These are phyloP conservation scores for Pisolithus thermaeus DNA, from an alignment of 1,284 basidiomycete genomes.

Conservation along the genomic window DNA sequence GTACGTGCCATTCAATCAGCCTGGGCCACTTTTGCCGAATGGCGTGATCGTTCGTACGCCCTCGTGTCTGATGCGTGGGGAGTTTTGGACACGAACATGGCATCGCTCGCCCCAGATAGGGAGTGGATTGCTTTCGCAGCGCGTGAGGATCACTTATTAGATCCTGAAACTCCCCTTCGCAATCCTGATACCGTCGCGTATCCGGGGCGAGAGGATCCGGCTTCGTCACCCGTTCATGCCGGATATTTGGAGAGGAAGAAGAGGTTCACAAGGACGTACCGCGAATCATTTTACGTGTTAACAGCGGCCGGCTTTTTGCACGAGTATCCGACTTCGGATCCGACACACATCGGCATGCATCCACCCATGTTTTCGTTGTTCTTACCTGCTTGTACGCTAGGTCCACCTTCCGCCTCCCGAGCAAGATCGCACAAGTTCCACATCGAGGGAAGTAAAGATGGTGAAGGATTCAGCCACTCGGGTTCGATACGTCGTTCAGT, in stretches of 20 bases:
- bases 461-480: slow-evolving; percentile 56
- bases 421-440: slow-evolving; percentile 93
- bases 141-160: slow-evolving; percentile 91
- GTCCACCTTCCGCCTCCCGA: slow-evolving; percentile 76
- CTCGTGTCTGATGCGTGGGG: slow-evolving; percentile 70
- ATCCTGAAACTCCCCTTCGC: slow-evolving; percentile 91
- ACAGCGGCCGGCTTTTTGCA: slow-evolving; percentile 96
- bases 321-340: slow-evolving; percentile 84
- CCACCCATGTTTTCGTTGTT: slow-evolving; percentile 86
- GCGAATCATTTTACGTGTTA: slow-evolving; percentile 88
- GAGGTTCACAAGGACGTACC: slow-evolving; percentile 88
- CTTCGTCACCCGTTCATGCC: slow-evolving; percentile 83
- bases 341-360: slow-evolving; percentile 47
- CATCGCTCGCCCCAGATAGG: slow-evolving; percentile 81
- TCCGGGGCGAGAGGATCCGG: slow-evolving; percentile 91
- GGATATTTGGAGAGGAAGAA: slow-evolving; percentile 96
- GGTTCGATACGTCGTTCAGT: slow-evolving; percentile 36
- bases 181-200: slow-evolving; percentile 81
- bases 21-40: slow-evolving; percentile 97
- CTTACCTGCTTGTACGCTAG: slow-evolving; percentile 93
- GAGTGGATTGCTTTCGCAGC: slow-evolving; percentile 98
- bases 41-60: slow-evolving; percentile 73
- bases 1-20: slow-evolving; percentile 94
- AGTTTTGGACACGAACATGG: slow-evolving; percentile 74
- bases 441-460: slow-evolving; percentile 89